These are phyloP conservation scores for Phaeosphaeria sp. DNA, from an alignment of 2,329 filamentous ascomycete genomes.

Conservation along the genomic window DNA sequence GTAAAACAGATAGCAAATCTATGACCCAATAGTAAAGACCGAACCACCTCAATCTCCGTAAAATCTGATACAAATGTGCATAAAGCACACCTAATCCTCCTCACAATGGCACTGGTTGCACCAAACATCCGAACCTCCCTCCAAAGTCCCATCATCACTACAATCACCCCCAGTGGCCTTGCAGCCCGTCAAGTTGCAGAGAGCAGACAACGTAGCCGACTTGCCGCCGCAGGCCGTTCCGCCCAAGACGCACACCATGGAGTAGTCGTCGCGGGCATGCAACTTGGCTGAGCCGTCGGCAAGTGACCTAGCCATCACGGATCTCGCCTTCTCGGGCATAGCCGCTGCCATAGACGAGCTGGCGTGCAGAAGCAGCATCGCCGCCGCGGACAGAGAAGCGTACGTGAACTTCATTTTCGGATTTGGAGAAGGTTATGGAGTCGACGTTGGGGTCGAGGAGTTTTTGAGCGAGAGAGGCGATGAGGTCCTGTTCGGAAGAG, in stretches of 20 bases:
- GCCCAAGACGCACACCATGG: not conserved
- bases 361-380: conserved; percentile 1
- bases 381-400: not conserved
- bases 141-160: not conserved
- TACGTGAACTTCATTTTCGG: conserved; percentile 1
- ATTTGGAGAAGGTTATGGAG: not conserved
- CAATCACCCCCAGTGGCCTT: not conserved
- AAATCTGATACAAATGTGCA: not conserved
- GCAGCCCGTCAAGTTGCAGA: not conserved
- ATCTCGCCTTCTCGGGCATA: not conserved
- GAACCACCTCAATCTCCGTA: no score
- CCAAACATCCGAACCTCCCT: not conserved
- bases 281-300: not conserved
- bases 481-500: not conserved
- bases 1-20: not conserved
- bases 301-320: not conserved
- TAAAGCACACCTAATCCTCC: not conserved
- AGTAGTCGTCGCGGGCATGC: not conserved
- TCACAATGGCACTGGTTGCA: not conserved
- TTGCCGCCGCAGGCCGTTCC: not conserved
- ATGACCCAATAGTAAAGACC: not conserved
- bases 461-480: not conserved
- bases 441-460: not conserved
- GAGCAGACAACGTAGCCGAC: not conserved
- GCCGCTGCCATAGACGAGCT: not conserved